Evolutionary conservation across 352 stramenopile genomes (phyloP).

Genomic region (Blastocystis sp.): DNA sequence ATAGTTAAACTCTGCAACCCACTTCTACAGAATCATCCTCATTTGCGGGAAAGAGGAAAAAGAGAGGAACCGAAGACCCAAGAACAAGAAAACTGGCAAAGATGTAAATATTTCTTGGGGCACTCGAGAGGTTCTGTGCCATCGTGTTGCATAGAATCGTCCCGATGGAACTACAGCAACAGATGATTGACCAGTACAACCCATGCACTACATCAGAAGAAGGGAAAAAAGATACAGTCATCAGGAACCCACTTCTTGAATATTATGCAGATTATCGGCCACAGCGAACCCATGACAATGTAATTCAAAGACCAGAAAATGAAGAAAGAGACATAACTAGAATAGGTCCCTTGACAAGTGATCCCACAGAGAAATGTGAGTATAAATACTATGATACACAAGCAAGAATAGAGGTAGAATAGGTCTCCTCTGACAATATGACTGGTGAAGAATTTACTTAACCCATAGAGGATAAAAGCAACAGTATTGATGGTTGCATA

Average conservation of each 20-base stretch:
- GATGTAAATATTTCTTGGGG: neutral
- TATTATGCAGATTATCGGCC: conserved; percentile 46
- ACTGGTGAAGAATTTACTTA: conserved; percentile 37
- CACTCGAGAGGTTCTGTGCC: neutral
- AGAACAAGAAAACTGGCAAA: neutral
- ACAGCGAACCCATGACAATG: conserved; percentile 29
- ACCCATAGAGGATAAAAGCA: conserved; percentile 33
- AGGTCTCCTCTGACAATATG: neutral
- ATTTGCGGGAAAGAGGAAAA: neutral
- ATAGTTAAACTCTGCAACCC: neutral
- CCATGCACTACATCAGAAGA: neutral
- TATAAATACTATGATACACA: neutral
- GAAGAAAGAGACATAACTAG: neutral
- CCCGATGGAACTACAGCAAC: conserved; percentile 28
- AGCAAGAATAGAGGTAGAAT: neutral
- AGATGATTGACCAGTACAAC: conserved; percentile 42
- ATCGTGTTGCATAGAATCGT: conserved; percentile 31
- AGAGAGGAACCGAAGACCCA: neutral
- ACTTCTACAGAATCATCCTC: neutral
- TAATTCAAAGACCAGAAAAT: neutral
- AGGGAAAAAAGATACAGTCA: neutral
- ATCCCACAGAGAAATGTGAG: conserved; percentile 4
- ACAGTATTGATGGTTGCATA: conserved; percentile 22
- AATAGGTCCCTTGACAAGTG: neutral
- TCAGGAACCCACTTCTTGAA: conserved; percentile 43